phyloP scores from a whole-genome alignment of 768 basidiomycete genomes.

The Chlorophyllum brunneum region DNA sequence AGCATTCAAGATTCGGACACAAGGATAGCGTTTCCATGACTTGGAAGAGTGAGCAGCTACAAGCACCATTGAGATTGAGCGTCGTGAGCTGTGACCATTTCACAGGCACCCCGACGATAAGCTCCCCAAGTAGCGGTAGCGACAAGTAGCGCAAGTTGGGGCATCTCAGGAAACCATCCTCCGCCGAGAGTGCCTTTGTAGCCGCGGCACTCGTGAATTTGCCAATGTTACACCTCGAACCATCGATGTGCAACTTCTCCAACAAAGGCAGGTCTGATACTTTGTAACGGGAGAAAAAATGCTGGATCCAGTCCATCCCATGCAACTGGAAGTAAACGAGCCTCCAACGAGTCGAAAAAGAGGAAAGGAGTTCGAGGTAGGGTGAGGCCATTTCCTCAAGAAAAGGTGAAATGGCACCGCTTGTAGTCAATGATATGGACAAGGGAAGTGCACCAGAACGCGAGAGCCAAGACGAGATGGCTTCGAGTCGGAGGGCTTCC shows the following conservation, averaged over 20 bases:
- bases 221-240: background rate
- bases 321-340: background rate
- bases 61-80: background rate
- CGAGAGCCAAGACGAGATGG: background rate
- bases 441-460: constrained; percentile 1
- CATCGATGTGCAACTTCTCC: background rate
- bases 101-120: background rate
- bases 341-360: background rate
- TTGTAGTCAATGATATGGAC: background rate
- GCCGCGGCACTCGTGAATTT: background rate
- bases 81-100: background rate
- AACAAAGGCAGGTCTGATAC: background rate
- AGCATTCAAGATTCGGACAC: background rate
- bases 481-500: background rate
- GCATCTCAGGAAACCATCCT: background rate
- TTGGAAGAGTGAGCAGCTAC: background rate
- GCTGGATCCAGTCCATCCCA: background rate
- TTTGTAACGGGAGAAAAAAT: background rate
- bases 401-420: background rate
- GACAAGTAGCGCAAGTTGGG: background rate
- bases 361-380: background rate
- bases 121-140: background rate
- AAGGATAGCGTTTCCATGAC: background rate
- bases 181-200: background rate
- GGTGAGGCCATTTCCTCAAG: background rate